Evolutionary conservation across 2,329 filamentous ascomycete genomes (phyloP), one percentile per base, ranked within the genome.

Genomic region (Colletotrichum sp.): DNA sequence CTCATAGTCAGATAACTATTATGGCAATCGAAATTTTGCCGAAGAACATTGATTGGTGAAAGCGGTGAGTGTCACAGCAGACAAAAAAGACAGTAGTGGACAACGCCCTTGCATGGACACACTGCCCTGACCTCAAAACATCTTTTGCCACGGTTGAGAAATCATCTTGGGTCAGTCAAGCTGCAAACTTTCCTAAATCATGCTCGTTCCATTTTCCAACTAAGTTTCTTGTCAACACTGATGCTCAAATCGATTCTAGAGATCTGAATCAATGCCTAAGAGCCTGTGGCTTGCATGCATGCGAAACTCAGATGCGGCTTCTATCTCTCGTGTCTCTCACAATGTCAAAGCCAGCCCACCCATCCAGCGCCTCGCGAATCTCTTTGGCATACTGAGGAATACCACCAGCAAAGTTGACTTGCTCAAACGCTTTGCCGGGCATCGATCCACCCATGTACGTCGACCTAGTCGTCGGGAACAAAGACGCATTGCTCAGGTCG

Each of bases 401-500:
- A 0, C 87, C 87, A 1, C 84, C 87, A 0, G 86, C 71, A 72
- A 87, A 92, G 64, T 76, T 76, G 24, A 84, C 79, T 49, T 76
- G 74, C 44, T 76, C 74, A 26, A 74, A 76, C 1, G 74, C 74
- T 82, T 92, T 92, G 0, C 87, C 89, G 0, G 90, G 90, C 3
- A 91, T 85, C 55, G 85, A 90, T 0, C 86, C 88, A 4, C 91
- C 91, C 87, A 91, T 90, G 77, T 91, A 92, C 24, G 88, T 92
- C 8, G 86, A 89, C 30, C 82, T 84, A 0, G 87, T 87, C 0
- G 84, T 87, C 0, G 89, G 88, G 73, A 92, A 87, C 5, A 92
- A 81, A 7, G 85, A 86, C 13, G 57, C 79, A 78, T 90, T 82
- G 63, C 86, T 88, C 3, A 90, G 68, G 4, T 88, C 84, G n/a